Conservation (phyloP, 2,329 filamentous ascomycete genomes). For the Fusarium zealandicum region DNA sequence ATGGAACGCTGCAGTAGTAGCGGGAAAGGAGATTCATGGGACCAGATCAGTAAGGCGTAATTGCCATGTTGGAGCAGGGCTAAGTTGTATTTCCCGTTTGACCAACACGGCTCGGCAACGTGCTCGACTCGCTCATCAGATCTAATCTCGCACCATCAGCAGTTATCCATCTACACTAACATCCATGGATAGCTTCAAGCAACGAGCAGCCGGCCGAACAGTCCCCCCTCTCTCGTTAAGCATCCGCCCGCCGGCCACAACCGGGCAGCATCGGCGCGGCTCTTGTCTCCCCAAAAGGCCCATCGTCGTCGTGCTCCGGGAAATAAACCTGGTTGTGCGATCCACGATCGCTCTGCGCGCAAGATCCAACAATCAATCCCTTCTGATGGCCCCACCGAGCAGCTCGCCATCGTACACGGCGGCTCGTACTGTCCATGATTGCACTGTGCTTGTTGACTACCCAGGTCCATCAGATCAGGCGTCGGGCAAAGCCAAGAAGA, state of each 20-base stretch:
- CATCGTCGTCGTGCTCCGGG: slow-evolving; percentile 8
- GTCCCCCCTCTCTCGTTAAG: background rate
- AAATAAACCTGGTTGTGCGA: slow-evolving; percentile 36
- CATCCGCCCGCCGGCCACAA: slow-evolving; percentile 15
- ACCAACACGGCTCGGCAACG: background rate
- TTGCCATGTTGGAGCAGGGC: slow-evolving; percentile 6
- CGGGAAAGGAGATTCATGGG: slow-evolving; percentile 5
- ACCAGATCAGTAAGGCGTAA: background rate
- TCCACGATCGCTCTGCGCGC: slow-evolving; percentile 38
- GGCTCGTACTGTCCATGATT: background rate
- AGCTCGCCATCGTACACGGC: slow-evolving; percentile 15
- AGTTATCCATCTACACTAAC: background rate
- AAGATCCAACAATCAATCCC: slow-evolving; percentile 28
- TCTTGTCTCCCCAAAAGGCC: slow-evolving; percentile 13
- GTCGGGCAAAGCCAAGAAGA: slow-evolving; percentile 26
- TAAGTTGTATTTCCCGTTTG: background rate
- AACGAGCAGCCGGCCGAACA: background rate
- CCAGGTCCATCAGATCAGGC: slow-evolving; percentile 27
- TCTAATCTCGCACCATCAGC: background rate
- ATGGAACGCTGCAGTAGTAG: background rate
- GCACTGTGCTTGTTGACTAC: background rate
- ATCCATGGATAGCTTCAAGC: background rate
- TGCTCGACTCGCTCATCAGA: slow-evolving; percentile 1
- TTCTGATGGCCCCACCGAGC: slow-evolving; percentile 20
- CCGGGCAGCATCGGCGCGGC: slow-evolving; percentile 32